These are phyloP conservation scores for Apiospora malaysiana DNA, from an alignment of 2,329 filamentous ascomycete genomes.

Conservation along the genomic window DNA sequence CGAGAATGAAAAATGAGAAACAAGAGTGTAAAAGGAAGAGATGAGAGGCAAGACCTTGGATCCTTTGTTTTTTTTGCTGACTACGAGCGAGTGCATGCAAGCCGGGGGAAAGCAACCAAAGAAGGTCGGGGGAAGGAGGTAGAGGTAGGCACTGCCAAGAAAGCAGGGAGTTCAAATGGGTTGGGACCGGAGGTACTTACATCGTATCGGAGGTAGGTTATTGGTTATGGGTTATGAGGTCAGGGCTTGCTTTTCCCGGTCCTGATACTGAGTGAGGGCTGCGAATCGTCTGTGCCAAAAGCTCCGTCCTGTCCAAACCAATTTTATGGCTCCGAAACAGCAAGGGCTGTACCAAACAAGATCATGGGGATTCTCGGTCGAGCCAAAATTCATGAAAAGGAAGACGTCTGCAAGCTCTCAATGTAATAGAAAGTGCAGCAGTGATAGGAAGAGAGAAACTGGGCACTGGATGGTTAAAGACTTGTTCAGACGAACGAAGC, in stretches of 20 bases:
- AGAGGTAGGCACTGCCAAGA: neutral
- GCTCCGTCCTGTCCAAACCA: conserved; percentile 6
- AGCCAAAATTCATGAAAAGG: neutral
- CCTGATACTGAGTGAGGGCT: neutral
- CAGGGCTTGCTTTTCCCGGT: conserved; percentile 9
- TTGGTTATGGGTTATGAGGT: neutral
- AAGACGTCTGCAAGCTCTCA: neutral
- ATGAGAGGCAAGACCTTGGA: conserved; percentile 1
- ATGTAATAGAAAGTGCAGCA: neutral
- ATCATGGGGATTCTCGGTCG: neutral
- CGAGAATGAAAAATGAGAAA: neutral
- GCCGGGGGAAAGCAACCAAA: neutral
- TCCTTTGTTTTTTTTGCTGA: conserved; percentile 19
- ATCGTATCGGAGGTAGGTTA: too few relatives aligned
- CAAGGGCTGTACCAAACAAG: neutral
- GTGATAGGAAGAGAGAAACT: neutral
- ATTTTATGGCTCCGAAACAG: conserved; percentile 1
- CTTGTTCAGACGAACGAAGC: conserved; percentile 9
- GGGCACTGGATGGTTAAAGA: neutral
- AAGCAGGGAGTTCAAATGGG: too few relatives aligned
- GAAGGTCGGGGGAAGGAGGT: neutral
- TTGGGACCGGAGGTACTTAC: too few relatives aligned
- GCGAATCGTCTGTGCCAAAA: neutral
- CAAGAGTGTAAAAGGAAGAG: neutral
- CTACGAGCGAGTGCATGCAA: conserved; percentile 17